Percentiles rank a stretch among this genome's conserved stretches.
Conservation (phyloP, 2,329 filamentous ascomycete species). For the Trichothecium sympodiale region DNA sequence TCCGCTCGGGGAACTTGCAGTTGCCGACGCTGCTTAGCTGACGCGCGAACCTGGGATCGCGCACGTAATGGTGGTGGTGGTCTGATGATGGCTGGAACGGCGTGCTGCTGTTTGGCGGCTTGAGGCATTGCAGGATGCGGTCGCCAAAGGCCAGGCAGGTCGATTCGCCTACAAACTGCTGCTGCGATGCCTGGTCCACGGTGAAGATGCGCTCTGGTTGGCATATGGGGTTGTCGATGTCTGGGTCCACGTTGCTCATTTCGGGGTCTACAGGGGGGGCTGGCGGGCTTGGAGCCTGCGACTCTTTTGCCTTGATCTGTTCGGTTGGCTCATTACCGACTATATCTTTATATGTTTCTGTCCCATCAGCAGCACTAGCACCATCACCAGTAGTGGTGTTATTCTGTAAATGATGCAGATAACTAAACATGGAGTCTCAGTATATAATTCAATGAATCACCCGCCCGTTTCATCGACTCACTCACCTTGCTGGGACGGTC, state of each 20-base stretch:
- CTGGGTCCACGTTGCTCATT: neutral
- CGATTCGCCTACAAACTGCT: conserved; percentile 8
- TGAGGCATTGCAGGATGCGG: conserved; percentile 7
- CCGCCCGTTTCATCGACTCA: neutral
- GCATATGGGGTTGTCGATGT: conserved; percentile 7
- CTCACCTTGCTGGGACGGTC: conserved; percentile 6
- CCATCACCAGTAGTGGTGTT: neutral
- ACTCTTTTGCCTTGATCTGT: conserved; percentile 2
- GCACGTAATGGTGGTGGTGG: conserved; percentile 4
- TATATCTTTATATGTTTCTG: conserved; percentile 1
- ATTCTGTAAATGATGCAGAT: conserved; percentile 5
- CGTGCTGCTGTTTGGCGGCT: conserved; percentile 3
- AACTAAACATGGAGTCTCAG: conserved; percentile 1
- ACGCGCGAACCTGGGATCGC: conserved; percentile 4
- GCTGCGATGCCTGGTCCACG: conserved; percentile 5
- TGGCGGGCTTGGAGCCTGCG: conserved; percentile 3
- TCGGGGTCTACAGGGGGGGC: conserved; percentile 1
- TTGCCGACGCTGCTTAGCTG: conserved; percentile 2
- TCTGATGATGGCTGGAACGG: too few species aligned
- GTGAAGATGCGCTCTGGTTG: conserved; percentile 5
- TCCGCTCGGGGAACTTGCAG: conserved; percentile 7
- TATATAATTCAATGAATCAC: neutral
- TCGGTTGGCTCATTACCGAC: neutral
- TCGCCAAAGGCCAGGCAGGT: conserved; percentile 7
- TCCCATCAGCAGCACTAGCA: neutral